A percentile compares a stretch with the other conserved stretches of the same genome.
phyloP scores from a whole-genome alignment of 192 early-diverging fungal species.

The Coemansia sp. region DNA sequence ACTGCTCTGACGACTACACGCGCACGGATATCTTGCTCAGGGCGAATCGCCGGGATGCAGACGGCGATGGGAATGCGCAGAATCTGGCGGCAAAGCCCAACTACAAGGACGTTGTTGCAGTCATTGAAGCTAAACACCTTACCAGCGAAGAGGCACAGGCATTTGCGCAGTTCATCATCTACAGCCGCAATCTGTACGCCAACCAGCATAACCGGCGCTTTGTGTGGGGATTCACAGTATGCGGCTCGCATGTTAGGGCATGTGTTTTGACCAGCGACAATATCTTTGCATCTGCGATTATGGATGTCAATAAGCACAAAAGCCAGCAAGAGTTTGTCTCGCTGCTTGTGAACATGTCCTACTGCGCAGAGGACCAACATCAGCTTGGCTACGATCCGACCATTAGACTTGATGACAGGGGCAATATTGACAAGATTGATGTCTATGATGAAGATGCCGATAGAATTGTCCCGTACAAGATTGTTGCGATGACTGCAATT shows the following conservation, averaged over 20 bases:
- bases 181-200: conserved; percentile 14
- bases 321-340: conserved; percentile 7
- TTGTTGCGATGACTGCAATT: too few relatives aligned
- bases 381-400: too few relatives aligned
- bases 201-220: conserved; percentile 15
- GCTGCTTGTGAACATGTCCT: conserved; percentile 10
- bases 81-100: background rate
- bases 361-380: too few relatives aligned
- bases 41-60: background rate
- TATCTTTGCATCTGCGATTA: background rate
- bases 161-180: conserved; percentile 5
- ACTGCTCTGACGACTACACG: conserved; percentile 1
- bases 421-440: too few relatives aligned
- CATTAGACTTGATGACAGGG: too few relatives aligned
- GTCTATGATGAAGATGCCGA: too few relatives aligned
- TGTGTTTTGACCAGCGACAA: conserved; percentile 9
- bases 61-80: background rate
- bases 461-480: too few relatives aligned
- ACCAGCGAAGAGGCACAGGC: background rate
- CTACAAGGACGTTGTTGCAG: background rate
- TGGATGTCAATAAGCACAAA: conserved; percentile 3
- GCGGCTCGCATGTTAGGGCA: conserved; percentile 1
- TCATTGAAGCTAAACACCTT: conserved; percentile 7
- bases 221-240: conserved; percentile 26
- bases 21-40: conserved; percentile 13